phyloP scores from a whole-genome alignment of 257 asterid genomes.

The Solanum peruvianum region DNA sequence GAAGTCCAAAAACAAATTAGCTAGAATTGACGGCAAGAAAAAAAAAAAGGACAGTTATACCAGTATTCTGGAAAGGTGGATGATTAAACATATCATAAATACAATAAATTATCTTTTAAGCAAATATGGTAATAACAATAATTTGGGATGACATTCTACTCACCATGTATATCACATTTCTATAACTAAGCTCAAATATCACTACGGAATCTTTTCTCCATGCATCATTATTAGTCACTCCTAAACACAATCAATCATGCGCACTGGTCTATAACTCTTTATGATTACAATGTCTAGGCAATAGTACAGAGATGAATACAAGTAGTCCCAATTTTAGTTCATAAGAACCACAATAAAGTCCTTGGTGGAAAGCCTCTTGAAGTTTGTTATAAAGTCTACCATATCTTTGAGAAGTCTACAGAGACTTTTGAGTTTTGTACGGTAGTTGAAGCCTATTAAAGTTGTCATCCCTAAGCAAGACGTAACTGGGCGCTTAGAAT shows the following conservation, averaged over 20 bases:
- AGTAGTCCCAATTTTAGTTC: neutral
- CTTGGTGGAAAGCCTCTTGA: neutral
- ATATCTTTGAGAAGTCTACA: neutral
- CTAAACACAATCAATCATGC: neutral
- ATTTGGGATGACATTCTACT: neutral
- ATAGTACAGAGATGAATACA: neutral
- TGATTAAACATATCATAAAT: neutral
- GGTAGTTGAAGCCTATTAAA: neutral
- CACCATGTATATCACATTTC: neutral
- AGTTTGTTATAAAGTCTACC: neutral
- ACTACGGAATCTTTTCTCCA: neutral
- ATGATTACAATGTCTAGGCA: neutral
- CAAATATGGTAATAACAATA: neutral
- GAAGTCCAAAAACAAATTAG: neutral
- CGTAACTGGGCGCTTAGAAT: neutral
- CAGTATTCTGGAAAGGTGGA: neutral
- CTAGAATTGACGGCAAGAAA: neutral
- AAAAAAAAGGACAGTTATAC: neutral
- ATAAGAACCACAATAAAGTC: neutral
- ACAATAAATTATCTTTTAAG: neutral
- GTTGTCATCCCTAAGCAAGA: neutral
- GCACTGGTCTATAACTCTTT: neutral
- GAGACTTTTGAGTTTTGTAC: neutral
- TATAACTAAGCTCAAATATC: neutral
- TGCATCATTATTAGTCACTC: neutral